A percentile compares a stretch with the other conserved stretches of the same genome.
Conservation (phyloP, 805 yeast species). For the Candida andamanensis region DNA sequence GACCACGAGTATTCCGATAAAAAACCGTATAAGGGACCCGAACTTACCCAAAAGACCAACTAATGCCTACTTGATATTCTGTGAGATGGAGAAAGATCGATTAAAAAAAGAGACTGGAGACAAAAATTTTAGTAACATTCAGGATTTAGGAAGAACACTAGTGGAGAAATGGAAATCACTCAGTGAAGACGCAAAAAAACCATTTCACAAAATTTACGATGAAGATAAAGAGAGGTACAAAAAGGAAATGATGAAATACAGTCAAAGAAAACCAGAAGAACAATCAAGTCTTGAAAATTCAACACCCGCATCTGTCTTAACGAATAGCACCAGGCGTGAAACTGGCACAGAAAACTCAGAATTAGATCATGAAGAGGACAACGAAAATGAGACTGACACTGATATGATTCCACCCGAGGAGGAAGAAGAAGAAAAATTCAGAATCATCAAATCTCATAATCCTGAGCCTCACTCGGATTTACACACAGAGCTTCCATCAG, state of each 20-base stretch:
- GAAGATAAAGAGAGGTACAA: slow-evolving; percentile 74
- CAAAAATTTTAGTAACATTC: slow-evolving; percentile 14
- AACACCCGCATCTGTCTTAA: not conserved
- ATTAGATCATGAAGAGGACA: slow-evolving; percentile 3
- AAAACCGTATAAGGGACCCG: slow-evolving; percentile 55
- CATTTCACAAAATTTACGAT: slow-evolving; percentile 70
- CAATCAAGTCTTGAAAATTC: not conserved
- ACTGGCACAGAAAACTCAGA: slow-evolving; percentile 13
- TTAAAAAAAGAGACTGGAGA: slow-evolving; percentile 54
- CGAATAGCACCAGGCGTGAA: slow-evolving; percentile 6
- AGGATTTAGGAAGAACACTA: slow-evolving; percentile 71
- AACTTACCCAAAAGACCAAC: slow-evolving; percentile 84
- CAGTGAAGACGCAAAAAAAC: slow-evolving; percentile 62
- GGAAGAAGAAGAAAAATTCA: slow-evolving; percentile 3
- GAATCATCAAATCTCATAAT: slow-evolving; percentile 3
- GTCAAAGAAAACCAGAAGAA: slow-evolving; percentile 18
- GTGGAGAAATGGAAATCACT: slow-evolving; percentile 83
- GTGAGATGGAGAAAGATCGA: slow-evolving; percentile 79
- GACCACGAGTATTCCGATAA: slow-evolving; percentile 1
- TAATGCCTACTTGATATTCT: slow-evolving; percentile 81
- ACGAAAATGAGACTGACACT: slow-evolving; percentile 4
- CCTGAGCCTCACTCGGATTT: slow-evolving; percentile 6
- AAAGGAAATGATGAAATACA: slow-evolving; percentile 60
- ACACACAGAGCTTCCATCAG: slow-evolving; percentile 4
- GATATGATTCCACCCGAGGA: slow-evolving; percentile 4